Evolutionary conservation across 495 filamentous ascomycete genomes (phyloP).

Genomic region (Chaetomium fimeti): DNA sequence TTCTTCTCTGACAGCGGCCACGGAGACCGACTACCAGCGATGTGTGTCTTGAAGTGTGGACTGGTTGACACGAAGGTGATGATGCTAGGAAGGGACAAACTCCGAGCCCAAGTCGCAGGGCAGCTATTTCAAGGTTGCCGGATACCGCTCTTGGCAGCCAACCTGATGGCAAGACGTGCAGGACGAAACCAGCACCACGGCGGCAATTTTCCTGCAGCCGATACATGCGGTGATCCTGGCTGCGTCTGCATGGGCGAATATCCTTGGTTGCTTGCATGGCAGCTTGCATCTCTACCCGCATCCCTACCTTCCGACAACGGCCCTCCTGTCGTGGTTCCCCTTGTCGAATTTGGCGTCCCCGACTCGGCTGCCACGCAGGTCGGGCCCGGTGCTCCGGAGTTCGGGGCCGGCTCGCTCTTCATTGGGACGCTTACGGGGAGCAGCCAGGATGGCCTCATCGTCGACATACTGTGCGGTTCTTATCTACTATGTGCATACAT

Average conservation of each 20-base stretch:
- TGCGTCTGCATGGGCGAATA: not conserved
- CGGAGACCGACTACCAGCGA: no score
- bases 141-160: not conserved
- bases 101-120: not conserved
- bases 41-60: no score
- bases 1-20: no score
- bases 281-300: no score
- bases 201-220: not conserved
- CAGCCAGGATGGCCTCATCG: no score
- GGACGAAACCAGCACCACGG: not conserved
- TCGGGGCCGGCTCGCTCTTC: not conserved
- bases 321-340: not conserved
- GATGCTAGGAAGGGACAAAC: not conserved
- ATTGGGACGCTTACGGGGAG: not conserved
- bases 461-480: no score
- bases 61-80: no score
- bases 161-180: not conserved
- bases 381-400: not conserved
- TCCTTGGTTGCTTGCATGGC: not conserved
- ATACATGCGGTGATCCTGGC: not conserved
- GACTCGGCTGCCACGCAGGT: not conserved
- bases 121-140: no score
- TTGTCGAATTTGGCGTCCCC: not conserved
- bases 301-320: not conserved
- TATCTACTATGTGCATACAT: no score